Conservation (phyloP, 2,329 filamentous ascomycete genomes). For the Graphilbum fragrans region DNA sequence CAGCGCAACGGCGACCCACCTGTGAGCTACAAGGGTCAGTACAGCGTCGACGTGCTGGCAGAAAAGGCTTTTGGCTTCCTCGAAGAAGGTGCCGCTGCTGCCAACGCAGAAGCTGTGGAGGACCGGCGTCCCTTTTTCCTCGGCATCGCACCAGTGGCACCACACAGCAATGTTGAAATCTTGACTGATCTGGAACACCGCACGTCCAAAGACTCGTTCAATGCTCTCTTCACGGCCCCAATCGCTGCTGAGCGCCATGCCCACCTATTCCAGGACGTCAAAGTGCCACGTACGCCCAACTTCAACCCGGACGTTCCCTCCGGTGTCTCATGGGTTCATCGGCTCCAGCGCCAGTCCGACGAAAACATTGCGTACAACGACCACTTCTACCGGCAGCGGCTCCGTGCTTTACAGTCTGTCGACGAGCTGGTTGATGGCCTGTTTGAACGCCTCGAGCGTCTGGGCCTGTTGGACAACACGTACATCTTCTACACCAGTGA, state of each 20-base stretch:
- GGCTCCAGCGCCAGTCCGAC: conserved; percentile 27
- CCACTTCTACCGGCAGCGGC: conserved; percentile 36
- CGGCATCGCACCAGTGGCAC: conserved; percentile 51
- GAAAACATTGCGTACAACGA: conserved; percentile 33
- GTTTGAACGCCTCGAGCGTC: conserved; percentile 26
- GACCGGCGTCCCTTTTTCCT: conserved; percentile 53
- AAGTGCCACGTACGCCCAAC: conserved; percentile 47
- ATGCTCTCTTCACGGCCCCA: conserved; percentile 28
- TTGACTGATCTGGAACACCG: neutral
- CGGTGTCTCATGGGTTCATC: conserved; percentile 33
- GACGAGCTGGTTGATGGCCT: conserved; percentile 41
- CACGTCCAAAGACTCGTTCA: conserved; percentile 9
- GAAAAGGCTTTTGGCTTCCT: conserved; percentile 48
- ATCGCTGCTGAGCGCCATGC: conserved; percentile 48
- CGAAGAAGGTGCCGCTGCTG: conserved; percentile 40
- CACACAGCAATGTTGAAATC: conserved; percentile 43
- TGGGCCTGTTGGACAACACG: conserved; percentile 49
- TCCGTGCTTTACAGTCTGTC: conserved; percentile 39
- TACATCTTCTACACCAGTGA: conserved; percentile 47
- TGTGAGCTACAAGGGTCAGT: conserved; percentile 39
- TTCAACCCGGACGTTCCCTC: conserved; percentile 51
- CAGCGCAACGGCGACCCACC: conserved; percentile 42
- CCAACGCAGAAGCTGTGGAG: conserved; percentile 22
- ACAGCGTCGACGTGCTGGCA: conserved; percentile 45
- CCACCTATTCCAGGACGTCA: conserved; percentile 46